Evolutionary conservation across 2,329 filamentous ascomycete genomes (phyloP).

Genomic region (Lasiodiplodia citricola): DNA sequence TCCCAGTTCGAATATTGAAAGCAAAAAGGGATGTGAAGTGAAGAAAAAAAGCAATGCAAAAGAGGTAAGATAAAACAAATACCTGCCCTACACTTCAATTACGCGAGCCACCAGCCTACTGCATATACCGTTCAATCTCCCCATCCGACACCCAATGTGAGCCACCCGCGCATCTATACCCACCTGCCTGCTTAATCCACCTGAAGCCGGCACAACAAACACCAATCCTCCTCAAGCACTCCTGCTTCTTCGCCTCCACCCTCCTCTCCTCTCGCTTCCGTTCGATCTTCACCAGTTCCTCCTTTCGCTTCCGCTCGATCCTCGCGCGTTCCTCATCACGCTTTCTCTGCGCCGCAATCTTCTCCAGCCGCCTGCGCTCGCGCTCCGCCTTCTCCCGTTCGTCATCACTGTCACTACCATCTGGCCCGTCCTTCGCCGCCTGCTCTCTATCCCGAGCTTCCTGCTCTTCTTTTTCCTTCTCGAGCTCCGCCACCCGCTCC

Average conservation of each 20-base stretch:
- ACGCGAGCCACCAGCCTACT: neutral
- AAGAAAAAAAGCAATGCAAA: too few relatives aligned
- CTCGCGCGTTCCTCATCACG: conserved; percentile 45
- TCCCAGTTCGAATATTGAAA: too few relatives aligned
- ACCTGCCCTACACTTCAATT: too few relatives aligned
- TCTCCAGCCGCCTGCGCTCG: conserved; percentile 32
- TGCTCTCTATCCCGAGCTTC: neutral
- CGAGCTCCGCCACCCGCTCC: conserved; percentile 26
- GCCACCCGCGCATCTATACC: conserved; percentile 69
- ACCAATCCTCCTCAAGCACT: conserved; percentile 60
- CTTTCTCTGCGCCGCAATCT: conserved; percentile 33
- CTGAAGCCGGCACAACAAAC: conserved; percentile 61
- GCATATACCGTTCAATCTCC: conserved; percentile 20
- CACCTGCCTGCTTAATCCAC: conserved; percentile 66
- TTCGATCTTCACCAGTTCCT: conserved; percentile 39
- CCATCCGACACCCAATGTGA: conserved; percentile 59
- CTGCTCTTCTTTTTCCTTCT: conserved; percentile 18
- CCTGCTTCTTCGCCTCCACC: conserved; percentile 47
- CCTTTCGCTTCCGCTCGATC: conserved; percentile 40
- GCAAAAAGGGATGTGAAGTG: too few relatives aligned
- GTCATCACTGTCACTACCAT: neutral
- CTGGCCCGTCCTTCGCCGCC: neutral
- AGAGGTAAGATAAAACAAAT: too few relatives aligned
- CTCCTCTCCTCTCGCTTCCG: conserved; percentile 36
- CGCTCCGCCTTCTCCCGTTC: conserved; percentile 10